Conservation (phyloP, 208 protist species). For the Leishmania guyanensis region DNA sequence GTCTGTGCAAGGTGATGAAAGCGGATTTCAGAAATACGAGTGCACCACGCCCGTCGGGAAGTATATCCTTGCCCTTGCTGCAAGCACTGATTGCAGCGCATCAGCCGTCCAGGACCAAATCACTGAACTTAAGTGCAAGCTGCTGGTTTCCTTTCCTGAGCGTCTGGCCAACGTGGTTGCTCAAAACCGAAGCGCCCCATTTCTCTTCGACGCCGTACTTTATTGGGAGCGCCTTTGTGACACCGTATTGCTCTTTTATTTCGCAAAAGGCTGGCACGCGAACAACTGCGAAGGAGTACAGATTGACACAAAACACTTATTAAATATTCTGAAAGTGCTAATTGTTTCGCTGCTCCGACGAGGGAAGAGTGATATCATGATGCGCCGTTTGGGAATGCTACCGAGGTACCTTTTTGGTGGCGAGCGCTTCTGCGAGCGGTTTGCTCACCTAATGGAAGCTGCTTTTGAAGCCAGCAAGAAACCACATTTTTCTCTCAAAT, state of each 20-base stretch:
- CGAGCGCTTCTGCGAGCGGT: conserved; percentile 9
- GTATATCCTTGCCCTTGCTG: conserved; percentile 16
- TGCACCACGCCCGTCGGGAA: conserved; percentile 15
- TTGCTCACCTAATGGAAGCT: conserved; percentile 8
- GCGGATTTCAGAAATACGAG: conserved; percentile 1
- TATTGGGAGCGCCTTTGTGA: conserved; percentile 36
- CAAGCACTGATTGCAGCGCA: neutral
- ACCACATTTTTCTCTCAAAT: conserved; percentile 13
- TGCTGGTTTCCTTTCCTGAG: conserved; percentile 37
- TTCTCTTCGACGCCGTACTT: conserved; percentile 18
- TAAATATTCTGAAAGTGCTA: conserved; percentile 1
- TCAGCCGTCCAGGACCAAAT: conserved; percentile 10
- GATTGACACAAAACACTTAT: neutral
- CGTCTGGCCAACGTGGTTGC: conserved; percentile 24
- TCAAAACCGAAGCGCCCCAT: neutral
- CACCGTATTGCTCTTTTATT: conserved; percentile 22
- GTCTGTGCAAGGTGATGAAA: neutral
- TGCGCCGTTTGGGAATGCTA: conserved; percentile 9
- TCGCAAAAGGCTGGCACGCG: conserved; percentile 17
- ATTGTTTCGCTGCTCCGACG: conserved; percentile 11
- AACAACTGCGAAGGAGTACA: neutral
- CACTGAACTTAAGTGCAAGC: conserved; percentile 16
- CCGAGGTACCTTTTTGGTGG: conserved; percentile 20
- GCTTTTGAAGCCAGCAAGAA: conserved; percentile 10
- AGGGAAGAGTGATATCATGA: conserved; percentile 9